Percentiles rank a stretch among this genome's conserved stretches.
Evolutionary conservation across 2,329 filamentous ascomycete genomes (phyloP).

Genomic region (Fusarium sp.): DNA sequence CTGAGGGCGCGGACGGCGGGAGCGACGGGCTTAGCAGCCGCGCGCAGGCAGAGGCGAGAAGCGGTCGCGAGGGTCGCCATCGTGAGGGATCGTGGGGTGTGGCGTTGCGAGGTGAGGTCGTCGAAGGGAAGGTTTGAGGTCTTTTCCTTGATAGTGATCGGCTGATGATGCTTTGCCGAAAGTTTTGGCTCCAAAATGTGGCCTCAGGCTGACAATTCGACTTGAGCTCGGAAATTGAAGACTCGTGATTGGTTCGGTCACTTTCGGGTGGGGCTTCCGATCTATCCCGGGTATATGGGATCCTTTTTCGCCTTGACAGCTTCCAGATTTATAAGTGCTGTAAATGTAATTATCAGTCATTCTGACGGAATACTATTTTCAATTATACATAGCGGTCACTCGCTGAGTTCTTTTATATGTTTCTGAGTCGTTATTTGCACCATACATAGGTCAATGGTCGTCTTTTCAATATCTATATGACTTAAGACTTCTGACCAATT

Average conservation of each 20-base stretch:
- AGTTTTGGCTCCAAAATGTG: slow-evolving; percentile 53
- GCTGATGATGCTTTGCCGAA: slow-evolving; percentile 57
- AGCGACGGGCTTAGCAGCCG: slow-evolving; percentile 56
- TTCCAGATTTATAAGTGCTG: slow-evolving; percentile 19
- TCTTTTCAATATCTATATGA: background rate
- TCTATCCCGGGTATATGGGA: slow-evolving; percentile 46
- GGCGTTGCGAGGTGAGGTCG: slow-evolving; percentile 43
- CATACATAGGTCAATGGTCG: slow-evolving; percentile 24
- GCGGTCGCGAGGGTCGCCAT: slow-evolving; percentile 78
- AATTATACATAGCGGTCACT: background rate
- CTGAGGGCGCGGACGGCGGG: slow-evolving; percentile 65
- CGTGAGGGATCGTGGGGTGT: slow-evolving; percentile 46
- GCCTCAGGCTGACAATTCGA: slow-evolving; percentile 57
- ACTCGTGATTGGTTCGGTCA: slow-evolving; percentile 56
- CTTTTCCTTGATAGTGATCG: slow-evolving; percentile 55
- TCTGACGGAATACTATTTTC: background rate
- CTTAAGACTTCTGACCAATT: slow-evolving; percentile 37
- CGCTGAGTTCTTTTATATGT: fast-evolving
- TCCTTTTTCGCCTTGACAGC: slow-evolving; percentile 20
- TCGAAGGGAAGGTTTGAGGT: slow-evolving; percentile 57
- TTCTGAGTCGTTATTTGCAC: background rate
- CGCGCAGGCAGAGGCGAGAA: slow-evolving; percentile 76
- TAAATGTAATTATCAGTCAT: background rate
- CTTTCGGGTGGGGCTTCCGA: slow-evolving; percentile 45
- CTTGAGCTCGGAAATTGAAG: slow-evolving; percentile 59